Base-by-base conservation (phyloP, 805 yeast species). In the Blastobotrys muscicola region DNA sequence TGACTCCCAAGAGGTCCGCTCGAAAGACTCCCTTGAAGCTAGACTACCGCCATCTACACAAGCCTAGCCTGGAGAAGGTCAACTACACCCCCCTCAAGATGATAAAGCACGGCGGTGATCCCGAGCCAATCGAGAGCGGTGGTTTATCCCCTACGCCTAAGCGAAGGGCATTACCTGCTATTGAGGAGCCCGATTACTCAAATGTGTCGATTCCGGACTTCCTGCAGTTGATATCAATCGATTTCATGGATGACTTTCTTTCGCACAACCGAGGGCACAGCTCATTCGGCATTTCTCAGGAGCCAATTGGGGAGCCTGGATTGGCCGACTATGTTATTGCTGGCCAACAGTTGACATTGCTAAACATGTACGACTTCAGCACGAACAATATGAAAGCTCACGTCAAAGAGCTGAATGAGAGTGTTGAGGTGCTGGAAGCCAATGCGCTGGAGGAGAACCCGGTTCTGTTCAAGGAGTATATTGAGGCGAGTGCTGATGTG, bases 361-460 rank as follows among this genome's bases (percentile, higher is more conserved):
- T 72, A 23, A 75, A 74, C 38, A 64, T 77, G 50, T 70, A 68
- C 49, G 74, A 74, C 29, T 74, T 76, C 47, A 72, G 79, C 44
- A 70, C 76, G 49, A 66, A 69, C 33, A 82, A 78, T 48, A 57
- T 79, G 43, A 58, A 64, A n/a, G 69, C 68, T 31, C 73, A 73
- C 45, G 71, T 78, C 31, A 54, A 57, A 8, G 75, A 74, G 37
- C 80, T 80, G 0, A 66, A 69, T 43, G 60, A 53, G 9, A 59
- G 70, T 8, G 75, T 74, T 48, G 65, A 68, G 1, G 69, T 71
- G 42, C 62, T 75, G 35, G 74, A 74, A 42, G 61, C 62, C n/a
- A 73, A 71, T 15, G 68, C 70, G 3, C 50, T 52, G 15, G 66
- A 60, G 10, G 71, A 72, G 35, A 75, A 72, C 41, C 78, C 82